Conservation (phyloP, 2,329 filamentous ascomycete species). For the Calycina marina region DNA sequence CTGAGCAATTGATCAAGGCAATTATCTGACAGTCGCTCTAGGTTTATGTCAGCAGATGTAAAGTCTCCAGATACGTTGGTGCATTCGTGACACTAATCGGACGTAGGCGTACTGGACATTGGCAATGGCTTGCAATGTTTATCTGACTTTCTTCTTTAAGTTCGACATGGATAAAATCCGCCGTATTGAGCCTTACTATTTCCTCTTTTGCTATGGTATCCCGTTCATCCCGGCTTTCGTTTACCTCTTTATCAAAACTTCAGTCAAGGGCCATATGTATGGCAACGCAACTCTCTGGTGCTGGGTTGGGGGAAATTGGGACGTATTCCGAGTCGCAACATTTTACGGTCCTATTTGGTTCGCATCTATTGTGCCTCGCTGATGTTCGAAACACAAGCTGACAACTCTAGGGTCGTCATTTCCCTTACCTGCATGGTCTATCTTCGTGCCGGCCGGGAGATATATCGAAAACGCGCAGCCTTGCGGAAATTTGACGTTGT, state of each 20-base stretch:
- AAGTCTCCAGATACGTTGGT: no score
- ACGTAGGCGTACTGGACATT: slow-evolving; percentile 65
- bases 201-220: slow-evolving; percentile 56
- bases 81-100: no score
- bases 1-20: no score
- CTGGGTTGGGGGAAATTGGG: slow-evolving; percentile 55
- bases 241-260: slow-evolving; percentile 48
- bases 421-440: slow-evolving; percentile 50
- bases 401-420: slow-evolving; percentile 42
- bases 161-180: slow-evolving; percentile 51
- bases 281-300: slow-evolving; percentile 71
- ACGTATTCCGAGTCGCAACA: slow-evolving; percentile 55
- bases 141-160: slow-evolving; percentile 64
- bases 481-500: slow-evolving; percentile 35
- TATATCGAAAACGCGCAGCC: slow-evolving; percentile 51
- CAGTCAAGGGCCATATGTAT: slow-evolving; percentile 45
- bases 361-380: slow-evolving; percentile 14
- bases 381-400: no score
- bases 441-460: slow-evolving; percentile 47
- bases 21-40: slow-evolving; percentile 21
- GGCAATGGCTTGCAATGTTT: slow-evolving; percentile 74
- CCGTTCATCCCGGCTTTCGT: slow-evolving; percentile 54
- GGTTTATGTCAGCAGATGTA: slow-evolving; percentile 68
- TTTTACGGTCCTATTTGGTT: slow-evolving; percentile 66
- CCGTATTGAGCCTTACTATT: slow-evolving; percentile 55